Base-by-base conservation (phyloP, 768 basidiomycete species). In the Termitomyces sp. region DNA sequence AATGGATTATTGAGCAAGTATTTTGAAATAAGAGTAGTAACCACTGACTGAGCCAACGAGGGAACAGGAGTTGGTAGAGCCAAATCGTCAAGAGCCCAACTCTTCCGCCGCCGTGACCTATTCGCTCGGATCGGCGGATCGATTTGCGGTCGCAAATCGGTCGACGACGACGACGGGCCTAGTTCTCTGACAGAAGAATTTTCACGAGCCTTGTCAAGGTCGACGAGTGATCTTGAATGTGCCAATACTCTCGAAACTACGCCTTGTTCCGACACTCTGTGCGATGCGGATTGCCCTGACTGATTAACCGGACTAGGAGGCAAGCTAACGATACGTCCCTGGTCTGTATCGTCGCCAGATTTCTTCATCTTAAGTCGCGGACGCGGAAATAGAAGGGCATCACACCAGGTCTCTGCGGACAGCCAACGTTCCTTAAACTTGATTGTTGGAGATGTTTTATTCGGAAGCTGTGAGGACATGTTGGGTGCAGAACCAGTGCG, bases 381-480 rank as follows among this genome's bases (percentile, higher is more conserved):
- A 1, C 88, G 82, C 3, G 91, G 91, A 56, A 91, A 86, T 26
- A 92, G 69, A 9, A 92, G 65, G 0, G 89, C 89, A 61, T 92
- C 89, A 70, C 90, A 93, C 88, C 89, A 91, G 18, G 86, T 85
- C 71, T 91, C 88, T 0, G 88, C 82, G 2, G 85, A 82, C 2
- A 91, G 65, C 88, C 87, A 91, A 6, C 84, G 76, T 32, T 88
- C 85, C 61, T 77, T 82, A 13, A 74, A 75, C 64, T 77, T 83
- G 26, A 73, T 62, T 42, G 68, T 60, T 13, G 51, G 16, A 8
- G 47, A 49, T 20, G 34, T 10, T 56, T 64, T 65, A 4, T 57
- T 14, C 0, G 53, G 27, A 16, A 39, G 48, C 18, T 30, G 58
- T 44, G 44, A 49, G n/a, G 59, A 42, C 7, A 32, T n/a, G n/a